Conservation (phyloP, 805 yeast genomes). For the Kodamaea hsintzibuensis region DNA sequence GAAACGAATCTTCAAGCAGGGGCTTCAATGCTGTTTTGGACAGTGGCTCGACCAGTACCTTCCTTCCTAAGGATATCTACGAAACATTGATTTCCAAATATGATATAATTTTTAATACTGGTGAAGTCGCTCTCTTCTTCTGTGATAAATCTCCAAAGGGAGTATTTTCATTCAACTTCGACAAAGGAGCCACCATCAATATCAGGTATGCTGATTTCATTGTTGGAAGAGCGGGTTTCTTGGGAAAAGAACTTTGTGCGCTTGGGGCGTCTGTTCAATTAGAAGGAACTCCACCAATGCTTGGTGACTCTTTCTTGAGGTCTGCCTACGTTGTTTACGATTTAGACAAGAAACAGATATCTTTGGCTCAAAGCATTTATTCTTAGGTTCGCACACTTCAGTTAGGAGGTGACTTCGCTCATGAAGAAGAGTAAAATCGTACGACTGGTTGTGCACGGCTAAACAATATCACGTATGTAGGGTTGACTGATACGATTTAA, state of each 20-base stretch:
- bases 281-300: constrained; percentile 7
- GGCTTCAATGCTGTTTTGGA: neutral
- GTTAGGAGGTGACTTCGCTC: too few relatives aligned
- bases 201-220: constrained; percentile 4
- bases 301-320: constrained; percentile 31
- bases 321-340: constrained; percentile 27
- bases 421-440: too few relatives aligned
- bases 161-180: constrained; percentile 1
- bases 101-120: too few relatives aligned
- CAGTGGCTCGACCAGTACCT: constrained; percentile 6
- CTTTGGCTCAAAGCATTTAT: constrained; percentile 20
- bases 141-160: constrained; percentile 5
- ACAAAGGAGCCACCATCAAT: constrained; percentile 1
- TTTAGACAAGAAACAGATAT: constrained; percentile 23
- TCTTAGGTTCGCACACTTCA: too few relatives aligned
- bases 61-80: constrained; percentile 1
- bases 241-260: too few relatives aligned
- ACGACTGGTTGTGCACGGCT: too few relatives aligned
- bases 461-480: too few relatives aligned
- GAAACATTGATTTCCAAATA: neutral
- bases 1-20: neutral
- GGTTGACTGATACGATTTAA: too few relatives aligned
- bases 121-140: neutral
- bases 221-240: too few relatives aligned
- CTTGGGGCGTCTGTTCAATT: neutral